Conservation (phyloP, 768 basidiomycete species). For the Pisolithus orientalis region DNA sequence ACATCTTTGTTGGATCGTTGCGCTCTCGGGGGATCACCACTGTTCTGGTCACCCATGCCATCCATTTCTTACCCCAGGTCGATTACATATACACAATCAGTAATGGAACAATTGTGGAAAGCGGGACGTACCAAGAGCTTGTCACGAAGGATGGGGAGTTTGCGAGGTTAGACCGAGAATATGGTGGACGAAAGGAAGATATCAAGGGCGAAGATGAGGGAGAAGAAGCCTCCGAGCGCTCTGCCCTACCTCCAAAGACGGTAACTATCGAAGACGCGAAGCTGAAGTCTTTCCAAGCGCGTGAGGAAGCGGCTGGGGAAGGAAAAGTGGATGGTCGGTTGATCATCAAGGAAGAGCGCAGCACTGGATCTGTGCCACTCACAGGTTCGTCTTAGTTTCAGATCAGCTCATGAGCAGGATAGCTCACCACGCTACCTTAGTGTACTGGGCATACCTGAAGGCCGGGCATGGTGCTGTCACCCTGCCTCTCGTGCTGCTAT, state of each 20-base stretch:
- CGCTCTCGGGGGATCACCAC: conserved; percentile 42
- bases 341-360: conserved; percentile 58
- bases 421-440: conserved; percentile 14
- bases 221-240: conserved; percentile 4
- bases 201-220: conserved; percentile 22
- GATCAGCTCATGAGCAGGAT: neutral
- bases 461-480: conserved; percentile 50
- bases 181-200: conserved; percentile 45
- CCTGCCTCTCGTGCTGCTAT: conserved; percentile 43
- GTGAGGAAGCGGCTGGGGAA: conserved; percentile 40
- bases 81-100: conserved; percentile 46
- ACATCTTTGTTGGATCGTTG: conserved; percentile 50
- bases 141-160: conserved; percentile 46
- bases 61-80: conserved; percentile 47
- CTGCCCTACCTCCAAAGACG: conserved; percentile 3
- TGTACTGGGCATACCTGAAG: conserved; percentile 52
- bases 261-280: conserved; percentile 30
- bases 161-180: conserved; percentile 51
- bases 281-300: conserved; percentile 29
- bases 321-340: conserved; percentile 63
- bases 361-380: conserved; percentile 56
- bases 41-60: conserved; percentile 49
- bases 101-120: conserved; percentile 39
- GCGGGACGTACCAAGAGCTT: conserved; percentile 49
- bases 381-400: conserved; percentile 26